Percentiles rank a stretch among this genome's conserved stretches.
Evolutionary conservation across 208 protist genomes (phyloP).

Genomic region (Trypanosoma lewisi): DNA sequence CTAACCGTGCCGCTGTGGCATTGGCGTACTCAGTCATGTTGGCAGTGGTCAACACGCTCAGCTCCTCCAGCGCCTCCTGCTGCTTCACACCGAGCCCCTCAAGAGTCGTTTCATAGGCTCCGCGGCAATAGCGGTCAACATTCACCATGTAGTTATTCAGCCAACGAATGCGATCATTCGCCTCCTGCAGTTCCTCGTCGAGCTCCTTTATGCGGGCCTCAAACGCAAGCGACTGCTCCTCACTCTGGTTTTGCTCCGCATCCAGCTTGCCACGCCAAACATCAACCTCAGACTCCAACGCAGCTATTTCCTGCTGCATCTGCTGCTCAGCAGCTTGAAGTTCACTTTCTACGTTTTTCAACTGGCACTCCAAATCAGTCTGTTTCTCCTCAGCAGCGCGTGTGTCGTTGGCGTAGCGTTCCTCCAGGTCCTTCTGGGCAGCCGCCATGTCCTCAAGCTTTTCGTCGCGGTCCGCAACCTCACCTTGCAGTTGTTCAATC

Average conservation of each 20-base stretch:
- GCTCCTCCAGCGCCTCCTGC: constrained; percentile 27
- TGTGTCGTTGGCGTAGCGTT: constrained; percentile 6
- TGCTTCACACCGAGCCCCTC: constrained; percentile 36
- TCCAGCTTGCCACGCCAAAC: constrained; percentile 14
- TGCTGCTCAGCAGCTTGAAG: constrained; percentile 31
- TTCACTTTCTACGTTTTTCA: constrained; percentile 31
- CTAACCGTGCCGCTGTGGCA: constrained; percentile 6
- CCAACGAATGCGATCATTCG: constrained; percentile 5
- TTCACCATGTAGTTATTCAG: constrained; percentile 26
- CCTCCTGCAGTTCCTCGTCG: constrained; percentile 6
- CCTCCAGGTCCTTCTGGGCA: neutral
- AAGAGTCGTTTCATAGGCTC: constrained; percentile 24
- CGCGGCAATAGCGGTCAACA: constrained; percentile 20
- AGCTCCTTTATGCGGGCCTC: constrained; percentile 2
- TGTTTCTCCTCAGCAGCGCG: constrained; percentile 21
- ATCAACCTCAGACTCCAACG: constrained; percentile 23
- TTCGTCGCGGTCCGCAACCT: too few relatives aligned
- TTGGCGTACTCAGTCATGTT: constrained; percentile 24
- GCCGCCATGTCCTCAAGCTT: too few relatives aligned
- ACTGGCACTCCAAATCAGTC: constrained; percentile 21
- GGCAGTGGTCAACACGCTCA: constrained; percentile 16
- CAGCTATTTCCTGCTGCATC: constrained; percentile 30
- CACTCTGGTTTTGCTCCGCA: constrained; percentile 4
- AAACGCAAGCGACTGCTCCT: constrained; percentile 13
- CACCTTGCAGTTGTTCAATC: neutral